Evolutionary conservation across 805 yeast genomes (phyloP).

Genomic region (Ogataea nitratoaversa): DNA sequence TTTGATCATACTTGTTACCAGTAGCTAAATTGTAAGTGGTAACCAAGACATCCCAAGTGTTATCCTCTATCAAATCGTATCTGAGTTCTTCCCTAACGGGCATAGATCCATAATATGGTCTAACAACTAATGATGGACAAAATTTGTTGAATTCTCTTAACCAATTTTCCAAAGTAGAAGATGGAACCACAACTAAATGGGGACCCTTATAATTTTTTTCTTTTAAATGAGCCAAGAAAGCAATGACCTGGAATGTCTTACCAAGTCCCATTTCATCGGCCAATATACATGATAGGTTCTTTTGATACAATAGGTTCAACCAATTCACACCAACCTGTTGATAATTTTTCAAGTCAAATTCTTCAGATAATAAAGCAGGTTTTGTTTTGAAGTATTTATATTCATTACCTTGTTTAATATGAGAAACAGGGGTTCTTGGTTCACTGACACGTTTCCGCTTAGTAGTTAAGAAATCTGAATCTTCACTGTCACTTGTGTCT

Average conservation of each 20-base stretch:
- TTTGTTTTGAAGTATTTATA: slow-evolving; percentile 56
- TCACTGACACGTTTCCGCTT: too few relatives aligned
- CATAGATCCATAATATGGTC: slow-evolving; percentile 91
- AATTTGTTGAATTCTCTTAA: slow-evolving; percentile 87
- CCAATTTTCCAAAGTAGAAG: slow-evolving; percentile 97
- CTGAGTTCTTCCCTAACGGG: slow-evolving; percentile 82
- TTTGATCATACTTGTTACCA: slow-evolving; percentile 76
- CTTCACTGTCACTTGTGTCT: slow-evolving; percentile 7
- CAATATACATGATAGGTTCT: slow-evolving; percentile 80
- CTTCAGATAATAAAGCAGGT: slow-evolving; percentile 63
- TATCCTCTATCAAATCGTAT: slow-evolving; percentile 53
- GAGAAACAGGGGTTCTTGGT: background rate
- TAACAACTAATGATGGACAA: slow-evolving; percentile 75
- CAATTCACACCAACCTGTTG: slow-evolving; percentile 98
- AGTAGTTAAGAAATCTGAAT: too few relatives aligned
- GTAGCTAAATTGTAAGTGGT: slow-evolving; percentile 93
- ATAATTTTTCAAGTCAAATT: slow-evolving; percentile 72
- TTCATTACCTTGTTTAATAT: slow-evolving; percentile 11
- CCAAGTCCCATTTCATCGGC: slow-evolving; percentile 99
- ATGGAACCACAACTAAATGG: slow-evolving; percentile 91
- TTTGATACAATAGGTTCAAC: slow-evolving; percentile 75
- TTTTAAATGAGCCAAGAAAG: slow-evolving; percentile 83
- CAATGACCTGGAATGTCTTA: slow-evolving; percentile 92
- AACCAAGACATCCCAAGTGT: slow-evolving; percentile 78
- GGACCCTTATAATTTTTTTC: slow-evolving; percentile 63